Percentiles rank a stretch among this genome's conserved stretches.
Conservation (phyloP, 805 yeast genomes). For the Teunomyces stri region DNA sequence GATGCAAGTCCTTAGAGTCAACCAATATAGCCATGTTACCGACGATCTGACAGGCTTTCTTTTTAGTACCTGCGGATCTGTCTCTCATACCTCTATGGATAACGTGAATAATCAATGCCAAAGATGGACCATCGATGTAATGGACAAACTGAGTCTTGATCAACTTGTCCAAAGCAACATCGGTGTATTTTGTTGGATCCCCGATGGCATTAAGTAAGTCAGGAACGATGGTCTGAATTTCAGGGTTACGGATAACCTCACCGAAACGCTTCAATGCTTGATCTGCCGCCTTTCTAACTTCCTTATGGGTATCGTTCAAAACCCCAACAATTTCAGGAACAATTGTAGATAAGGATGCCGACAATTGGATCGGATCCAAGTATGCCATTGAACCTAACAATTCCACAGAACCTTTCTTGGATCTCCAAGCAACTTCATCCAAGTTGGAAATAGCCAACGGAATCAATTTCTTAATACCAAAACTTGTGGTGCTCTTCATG, state of each 20-base stretch:
- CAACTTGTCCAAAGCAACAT: slow-evolving; percentile 78
- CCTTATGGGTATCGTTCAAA: slow-evolving; percentile 91
- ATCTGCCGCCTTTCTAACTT: slow-evolving; percentile 94
- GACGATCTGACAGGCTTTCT: slow-evolving; percentile 94
- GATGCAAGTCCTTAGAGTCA: slow-evolving; percentile 79
- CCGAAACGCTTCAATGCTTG: slow-evolving; percentile 86
- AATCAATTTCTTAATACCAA: slow-evolving; percentile 84
- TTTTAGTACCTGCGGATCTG: slow-evolving; percentile 88
- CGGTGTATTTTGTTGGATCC: slow-evolving; percentile 90
- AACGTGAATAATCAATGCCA: slow-evolving; percentile 92
- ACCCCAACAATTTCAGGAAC: slow-evolving; percentile 97
- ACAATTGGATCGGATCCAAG: slow-evolving; percentile 89
- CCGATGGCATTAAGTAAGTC: slow-evolving; percentile 87
- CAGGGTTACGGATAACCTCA: slow-evolving; percentile 96
- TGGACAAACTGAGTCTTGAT: slow-evolving; percentile 93
- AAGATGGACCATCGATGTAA: slow-evolving; percentile 96
- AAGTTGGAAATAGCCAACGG: slow-evolving; percentile 86
- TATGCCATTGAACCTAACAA: slow-evolving; percentile 97
- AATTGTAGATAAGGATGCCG: slow-evolving; percentile 82
- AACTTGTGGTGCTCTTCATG: slow-evolving; percentile 89
- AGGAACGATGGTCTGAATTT: slow-evolving; percentile 90
- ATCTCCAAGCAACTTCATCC: slow-evolving; percentile 92
- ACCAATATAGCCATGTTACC: slow-evolving; percentile 98
- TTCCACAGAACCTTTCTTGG: slow-evolving; percentile 96
- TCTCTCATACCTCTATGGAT: slow-evolving; percentile 94